Evolutionary conservation across 768 basidiomycete genomes (phyloP), one percentile per base, ranked within the genome.

Genomic region (Exidia glandulosa): DNA sequence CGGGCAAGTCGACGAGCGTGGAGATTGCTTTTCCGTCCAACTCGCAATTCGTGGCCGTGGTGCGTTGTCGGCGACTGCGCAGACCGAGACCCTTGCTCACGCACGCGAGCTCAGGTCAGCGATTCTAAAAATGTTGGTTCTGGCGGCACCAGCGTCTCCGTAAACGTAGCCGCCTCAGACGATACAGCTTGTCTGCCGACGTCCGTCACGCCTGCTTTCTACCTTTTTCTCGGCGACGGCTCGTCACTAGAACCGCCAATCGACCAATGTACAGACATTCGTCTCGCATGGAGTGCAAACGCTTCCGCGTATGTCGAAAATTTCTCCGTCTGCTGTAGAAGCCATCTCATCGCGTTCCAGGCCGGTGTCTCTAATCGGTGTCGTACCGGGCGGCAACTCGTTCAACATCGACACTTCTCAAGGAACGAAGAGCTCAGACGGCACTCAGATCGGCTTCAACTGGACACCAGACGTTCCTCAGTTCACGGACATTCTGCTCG

Each of bases 81-180:
- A n/a, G n/a, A n/a, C n/a, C n/a, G n/a, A n/a, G 34, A 36, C 7
- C 34, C 34, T 60, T 57, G 19, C 25, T 57, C 29, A 13, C 54
- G n/a, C n/a, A n/a, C n/a, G 10, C 32, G n/a, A 32, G 36, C 16
- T 10, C 62, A 85, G 85, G 76, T 86, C 63, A 83, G 81, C 66
- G 85, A 86, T 63, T 70, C 68, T 50, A 73, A 75, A 1, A 80
- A 79, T 1, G 89, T 89, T 66, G 88, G 84, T 5, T 74, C 82
- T 0, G 89, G 89, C 5, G 89, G 89, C 3, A 88, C 89, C 1
- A 89, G 85, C 60, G 82, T 81, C 2, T 79, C 81, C 2, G 83
- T 81, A 1, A 76, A 74, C 62, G 87, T 90, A 31, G 68, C 69
- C 30, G 54, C 66, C 10, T 84, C 81, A 1, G 71, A 70, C 48